Percentiles rank a stretch among this genome's conserved stretches.
These are phyloP conservation scores for Podaxis sp. DNA, from an alignment of 768 basidiomycete species.

Conservation along the genomic window DNA sequence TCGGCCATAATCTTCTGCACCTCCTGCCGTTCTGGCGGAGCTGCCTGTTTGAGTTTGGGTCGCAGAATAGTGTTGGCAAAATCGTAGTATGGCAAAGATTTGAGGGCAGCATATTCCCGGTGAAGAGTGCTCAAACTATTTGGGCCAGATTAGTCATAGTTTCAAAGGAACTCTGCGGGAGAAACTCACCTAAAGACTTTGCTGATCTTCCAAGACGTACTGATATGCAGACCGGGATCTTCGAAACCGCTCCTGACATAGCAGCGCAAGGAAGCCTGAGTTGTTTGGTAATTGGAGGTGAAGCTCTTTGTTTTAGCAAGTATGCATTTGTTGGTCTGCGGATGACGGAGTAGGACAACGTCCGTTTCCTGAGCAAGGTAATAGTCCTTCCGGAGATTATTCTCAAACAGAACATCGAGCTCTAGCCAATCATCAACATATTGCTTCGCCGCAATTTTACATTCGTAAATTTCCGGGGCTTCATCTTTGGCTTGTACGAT, in stretches of 20 bases:
- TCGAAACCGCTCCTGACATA: conserved; percentile 33
- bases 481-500: conserved; percentile 77
- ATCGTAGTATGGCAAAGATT: conserved; percentile 82
- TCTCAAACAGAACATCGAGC: conserved; percentile 63
- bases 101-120: conserved; percentile 88
- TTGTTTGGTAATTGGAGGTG: conserved; percentile 36
- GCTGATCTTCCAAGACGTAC: conserved; percentile 68
- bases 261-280: conserved; percentile 61
- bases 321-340: conserved; percentile 47
- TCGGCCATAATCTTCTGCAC: conserved; percentile 64
- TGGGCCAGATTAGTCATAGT: background rate
- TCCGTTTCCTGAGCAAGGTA: conserved; percentile 73
- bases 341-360: conserved; percentile 73
- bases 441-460: conserved; percentile 65
- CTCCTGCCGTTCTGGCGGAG: conserved; percentile 45
- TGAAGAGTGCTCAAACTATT: conserved; percentile 92
- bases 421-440: conserved; percentile 84
- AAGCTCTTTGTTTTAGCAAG: conserved; percentile 64
- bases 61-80: conserved; percentile 66
- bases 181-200: conserved; percentile 77
- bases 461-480: conserved; percentile 46
- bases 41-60: conserved; percentile 53
- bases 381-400: conserved; percentile 66
- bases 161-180: background rate
- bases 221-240: conserved; percentile 63